Conservation (phyloP, 2,329 filamentous ascomycete species). For the Cryphonectria japonica region DNA sequence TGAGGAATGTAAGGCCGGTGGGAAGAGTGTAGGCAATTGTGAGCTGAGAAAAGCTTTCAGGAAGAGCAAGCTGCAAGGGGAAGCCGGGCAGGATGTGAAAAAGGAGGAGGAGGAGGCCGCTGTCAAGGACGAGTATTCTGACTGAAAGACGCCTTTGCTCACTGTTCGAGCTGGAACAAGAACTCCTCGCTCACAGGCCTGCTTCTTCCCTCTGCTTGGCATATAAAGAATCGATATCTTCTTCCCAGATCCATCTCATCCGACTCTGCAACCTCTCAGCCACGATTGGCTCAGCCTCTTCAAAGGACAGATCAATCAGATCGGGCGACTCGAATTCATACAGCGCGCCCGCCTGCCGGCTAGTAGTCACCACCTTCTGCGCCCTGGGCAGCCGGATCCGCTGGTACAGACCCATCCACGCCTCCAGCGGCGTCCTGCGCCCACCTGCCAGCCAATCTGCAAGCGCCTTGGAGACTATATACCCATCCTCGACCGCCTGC, state of each 20-base stretch:
- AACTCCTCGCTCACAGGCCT: neutral
- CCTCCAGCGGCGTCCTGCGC: conserved; percentile 4
- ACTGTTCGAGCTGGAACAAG: neutral
- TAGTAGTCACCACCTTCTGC: conserved; percentile 38
- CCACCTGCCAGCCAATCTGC: conserved; percentile 16
- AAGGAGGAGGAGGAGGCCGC: conserved; percentile 26
- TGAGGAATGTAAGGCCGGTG: conserved; percentile 50
- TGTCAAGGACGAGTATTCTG: conserved; percentile 20
- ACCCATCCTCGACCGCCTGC: conserved; percentile 32
- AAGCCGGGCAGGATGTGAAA: conserved; percentile 26
- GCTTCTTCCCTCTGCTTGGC: conserved; percentile 18
- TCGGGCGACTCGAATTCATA: conserved; percentile 40
- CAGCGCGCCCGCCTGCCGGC: conserved; percentile 37
- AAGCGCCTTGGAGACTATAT: conserved; percentile 29
- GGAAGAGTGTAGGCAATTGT: conserved; percentile 44
- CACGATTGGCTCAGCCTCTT: conserved; percentile 42
- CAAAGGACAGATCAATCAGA: conserved; percentile 39
- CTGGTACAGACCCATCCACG: conserved; percentile 37
- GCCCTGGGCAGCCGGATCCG: conserved; percentile 37
- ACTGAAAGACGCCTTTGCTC: neutral
- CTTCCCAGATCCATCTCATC: conserved; percentile 40
- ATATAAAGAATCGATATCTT: conserved; percentile 38
- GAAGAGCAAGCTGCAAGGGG: conserved; percentile 34
- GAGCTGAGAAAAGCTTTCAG: conserved; percentile 46
- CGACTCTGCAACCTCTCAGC: conserved; percentile 34